Base-by-base conservation (phyloP, 2,329 filamentous ascomycete species). In the Paecilomyces formosus region DNA sequence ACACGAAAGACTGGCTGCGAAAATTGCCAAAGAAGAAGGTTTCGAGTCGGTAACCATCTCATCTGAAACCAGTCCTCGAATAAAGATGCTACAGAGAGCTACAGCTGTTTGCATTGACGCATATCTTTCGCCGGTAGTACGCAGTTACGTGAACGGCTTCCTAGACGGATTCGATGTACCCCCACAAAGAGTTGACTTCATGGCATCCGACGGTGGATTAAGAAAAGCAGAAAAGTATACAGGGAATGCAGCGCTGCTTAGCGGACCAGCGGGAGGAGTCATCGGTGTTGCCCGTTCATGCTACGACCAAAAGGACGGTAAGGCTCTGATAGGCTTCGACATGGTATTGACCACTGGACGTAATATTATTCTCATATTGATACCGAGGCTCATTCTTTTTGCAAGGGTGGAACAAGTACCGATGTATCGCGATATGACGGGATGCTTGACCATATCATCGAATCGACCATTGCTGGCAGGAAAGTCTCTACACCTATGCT, bases 381-480 rank as follows among this genome's bases (percentile, higher is more conserved):
- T 22, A 35, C 39, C 8, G n/a, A 50, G 2, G 33, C 53, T 13
- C 18, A 54, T 45, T 45, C 8, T 54, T 96, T 96, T 69, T 92
- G 96, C 67, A 96, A 96, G 92, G 90, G 90, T 33, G 92, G 92
- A 12, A 97, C 92, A 0, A 91, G 87, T 62, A 96, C 92, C 1
- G 92, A 97, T 71, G 69, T 96, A 11, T 93, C 89, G 49, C 81
- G 92, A 56, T 96, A 93, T 66, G 89, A 88, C 58, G 92, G 92
- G 12, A 81, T 89, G 56, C 94, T 94, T 66, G 92, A 96, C 66
- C 91, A 96, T 66, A 90, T 95, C 0, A 96, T 96, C 64, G 92
- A 96, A 74, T 95, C 90, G 0, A 95, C 90, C 0, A 95, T 90
- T 1, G 91, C 92, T 0, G 92, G 91, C 11, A 89, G 96, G 1